Evolutionary conservation across 345 rosid genomes (phyloP), one percentile per base, ranked within the genome.

Genomic region (Sonneratia caseolaris): DNA sequence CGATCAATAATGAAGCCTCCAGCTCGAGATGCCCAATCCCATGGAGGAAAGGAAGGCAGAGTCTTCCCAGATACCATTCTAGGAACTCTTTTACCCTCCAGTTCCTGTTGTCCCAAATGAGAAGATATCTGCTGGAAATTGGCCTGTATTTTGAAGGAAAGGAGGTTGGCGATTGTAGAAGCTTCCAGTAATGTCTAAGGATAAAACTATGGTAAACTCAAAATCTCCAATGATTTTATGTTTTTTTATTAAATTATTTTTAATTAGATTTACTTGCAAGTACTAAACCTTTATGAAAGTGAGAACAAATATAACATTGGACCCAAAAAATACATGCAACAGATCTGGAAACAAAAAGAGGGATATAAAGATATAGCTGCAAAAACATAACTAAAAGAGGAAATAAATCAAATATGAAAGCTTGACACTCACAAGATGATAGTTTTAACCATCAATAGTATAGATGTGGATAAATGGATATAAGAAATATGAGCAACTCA

Each of bases 11-110:
- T 90, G 77, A 87, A 95, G 61, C 99, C 99, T 27, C 99, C 99
- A 73, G 99, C 96, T 68, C 99, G 88, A 65, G 99, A 89, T 73
- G 89, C 83, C 97, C 97, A 95, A 79, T 95, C 99, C 97, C 97
- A 95, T 18, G 97, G 91, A 74, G 85, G 91, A 84, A 95, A 95
- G 78, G 96, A 84, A 68, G 99, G 97, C 67, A 95, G 85, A 43
- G 99, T 95, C 89, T 95, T 95, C 76, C 99, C 99, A 73, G 99
- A 95, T 68, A 92, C 96, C 99, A 95, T 95, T 76, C 97, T 85
- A 48, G 99, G 99, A 48, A 92, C 97, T 74, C 99, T 84, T 83
- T 90, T 95, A 37, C 99, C 99, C 83, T 95, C 99, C 72, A 95
- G 81, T 73, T 95, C 99, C 86, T 95, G 99, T 84, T 92, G 97